These are phyloP conservation scores for Mimosa pudica DNA, from an alignment of 306 rosid species.

Conservation along the genomic window DNA sequence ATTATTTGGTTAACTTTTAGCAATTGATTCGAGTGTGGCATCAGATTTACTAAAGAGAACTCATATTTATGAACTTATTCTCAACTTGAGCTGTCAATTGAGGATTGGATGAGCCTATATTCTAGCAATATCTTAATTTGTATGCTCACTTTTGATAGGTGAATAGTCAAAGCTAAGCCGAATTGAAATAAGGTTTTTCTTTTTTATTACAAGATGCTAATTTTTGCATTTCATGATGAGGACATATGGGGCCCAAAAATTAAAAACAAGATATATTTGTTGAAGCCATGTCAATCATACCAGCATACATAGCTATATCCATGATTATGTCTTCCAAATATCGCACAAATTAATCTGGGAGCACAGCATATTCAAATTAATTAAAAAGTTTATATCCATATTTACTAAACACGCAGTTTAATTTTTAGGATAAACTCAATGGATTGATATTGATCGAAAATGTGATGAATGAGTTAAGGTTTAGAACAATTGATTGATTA, in stretches of 20 bases:
- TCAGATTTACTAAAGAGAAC: neutral
- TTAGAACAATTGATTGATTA: conserved; percentile 21
- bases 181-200: no score
- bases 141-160: neutral
- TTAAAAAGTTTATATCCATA: no score
- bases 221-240: neutral
- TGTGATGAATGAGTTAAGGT: neutral
- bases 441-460: no score
- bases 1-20: neutral
- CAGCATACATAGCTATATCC: neutral
- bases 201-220: neutral
- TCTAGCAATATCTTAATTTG: neutral
- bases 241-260: neutral
- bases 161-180: neutral
- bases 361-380: no score
- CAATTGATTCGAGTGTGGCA: neutral
- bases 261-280: neutral
- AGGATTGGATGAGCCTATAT: neutral
- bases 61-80: neutral
- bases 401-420: no score
- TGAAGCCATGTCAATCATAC: neutral
- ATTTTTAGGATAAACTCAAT: no score
- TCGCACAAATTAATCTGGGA: neutral
- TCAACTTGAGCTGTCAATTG: neutral
- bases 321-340: neutral